phyloP scores from a whole-genome alignment of 371 early-diverging fungal species.

The Mucor sp. region DNA sequence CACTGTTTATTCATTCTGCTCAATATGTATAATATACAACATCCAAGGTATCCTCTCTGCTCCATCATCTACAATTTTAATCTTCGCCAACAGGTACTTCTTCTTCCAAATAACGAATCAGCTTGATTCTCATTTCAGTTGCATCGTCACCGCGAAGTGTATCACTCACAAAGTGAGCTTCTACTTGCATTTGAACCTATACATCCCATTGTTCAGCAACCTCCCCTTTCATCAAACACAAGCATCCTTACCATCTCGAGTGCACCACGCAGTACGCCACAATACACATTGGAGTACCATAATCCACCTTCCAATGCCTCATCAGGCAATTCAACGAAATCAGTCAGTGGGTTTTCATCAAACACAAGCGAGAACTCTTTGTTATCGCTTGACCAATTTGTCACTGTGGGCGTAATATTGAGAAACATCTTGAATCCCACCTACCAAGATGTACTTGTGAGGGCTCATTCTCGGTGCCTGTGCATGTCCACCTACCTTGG shows the following conservation, averaged over 20 bases:
- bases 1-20: neutral
- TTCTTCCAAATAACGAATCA: conserved; percentile 90
- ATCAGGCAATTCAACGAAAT: conserved; percentile 83
- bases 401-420: conserved; percentile 82
- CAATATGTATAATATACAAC: neutral
- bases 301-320: conserved; percentile 82
- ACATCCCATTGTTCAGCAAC: neutral
- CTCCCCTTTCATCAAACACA: neutral
- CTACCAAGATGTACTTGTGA: conserved; percentile 26
- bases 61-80: conserved; percentile 34
- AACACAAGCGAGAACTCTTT: conserved; percentile 89
- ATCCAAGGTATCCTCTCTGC: neutral
- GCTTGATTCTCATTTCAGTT: conserved; percentile 88
- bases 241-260: conserved; percentile 83
- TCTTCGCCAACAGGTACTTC: conserved; percentile 95
- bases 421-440: conserved; percentile 96
- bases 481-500: conserved; percentile 60
- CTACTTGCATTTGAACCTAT: conserved; percentile 89
- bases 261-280: conserved; percentile 93
- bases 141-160: conserved; percentile 86
- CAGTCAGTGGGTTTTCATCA: conserved; percentile 95
- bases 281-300: conserved; percentile 95
- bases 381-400: conserved; percentile 79
- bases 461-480: neutral
- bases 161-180: conserved; percentile 83